Percentiles rank a stretch among this genome's conserved stretches.
These are phyloP conservation scores for Cryptosporidium andersoni DNA, from an alignment of 169 alveolate species.

Conservation along the genomic window DNA sequence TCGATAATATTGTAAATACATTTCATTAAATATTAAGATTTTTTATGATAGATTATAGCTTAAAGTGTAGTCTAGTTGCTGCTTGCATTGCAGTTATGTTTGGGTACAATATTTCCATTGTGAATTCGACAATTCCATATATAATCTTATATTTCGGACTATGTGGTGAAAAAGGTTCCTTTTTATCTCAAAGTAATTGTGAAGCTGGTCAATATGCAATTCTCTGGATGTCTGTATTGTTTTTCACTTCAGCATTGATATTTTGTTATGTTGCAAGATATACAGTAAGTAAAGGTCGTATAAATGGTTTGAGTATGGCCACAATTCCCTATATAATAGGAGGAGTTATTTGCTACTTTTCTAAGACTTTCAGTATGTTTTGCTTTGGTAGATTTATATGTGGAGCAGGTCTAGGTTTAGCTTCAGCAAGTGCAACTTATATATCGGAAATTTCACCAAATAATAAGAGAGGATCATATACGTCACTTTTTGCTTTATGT, in stretches of 20 bases:
- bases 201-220: slow-evolving; percentile 57
- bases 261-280: slow-evolving; percentile 27
- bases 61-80: slow-evolving; percentile 41
- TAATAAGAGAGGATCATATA: slow-evolving; percentile 40
- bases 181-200: slow-evolving; percentile 8
- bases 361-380: slow-evolving; percentile 16
- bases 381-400: slow-evolving; percentile 66
- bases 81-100: slow-evolving; percentile 22
- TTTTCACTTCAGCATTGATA: slow-evolving; percentile 31
- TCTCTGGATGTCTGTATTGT: slow-evolving; percentile 34
- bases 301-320: slow-evolving; percentile 23
- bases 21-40: not conserved
- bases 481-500: slow-evolving; percentile 51
- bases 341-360: slow-evolving; percentile 22
- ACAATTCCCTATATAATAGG: slow-evolving; percentile 49
- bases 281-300: slow-evolving; percentile 12
- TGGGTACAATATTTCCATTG: slow-evolving; percentile 35
- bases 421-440: slow-evolving; percentile 46
- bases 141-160: slow-evolving; percentile 22
- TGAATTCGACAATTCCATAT: slow-evolving; percentile 49
- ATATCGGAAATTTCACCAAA: slow-evolving; percentile 62
- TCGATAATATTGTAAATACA: not conserved
- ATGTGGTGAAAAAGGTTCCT: slow-evolving; percentile 49
- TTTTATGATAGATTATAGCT: slow-evolving; percentile 20
- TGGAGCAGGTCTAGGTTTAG: slow-evolving; percentile 41